These are phyloP conservation scores for Xylaria sp. DNA, from an alignment of 2,329 filamentous ascomycete species.

Conservation along the genomic window DNA sequence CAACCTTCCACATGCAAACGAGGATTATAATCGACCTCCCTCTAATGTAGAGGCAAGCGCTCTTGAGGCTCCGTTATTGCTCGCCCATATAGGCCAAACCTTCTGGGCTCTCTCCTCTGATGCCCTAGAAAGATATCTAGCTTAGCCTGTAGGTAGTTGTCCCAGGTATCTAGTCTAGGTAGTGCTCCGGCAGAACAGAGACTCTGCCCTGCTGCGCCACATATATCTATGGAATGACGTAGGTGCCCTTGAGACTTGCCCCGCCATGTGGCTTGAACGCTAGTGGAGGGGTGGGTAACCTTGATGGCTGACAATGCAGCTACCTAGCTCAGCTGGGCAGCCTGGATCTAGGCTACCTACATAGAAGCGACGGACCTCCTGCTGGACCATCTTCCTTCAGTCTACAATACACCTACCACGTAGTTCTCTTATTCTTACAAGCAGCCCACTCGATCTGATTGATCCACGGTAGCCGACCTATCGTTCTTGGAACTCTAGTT, in stretches of 20 bases:
- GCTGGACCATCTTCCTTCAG: constrained; percentile 6
- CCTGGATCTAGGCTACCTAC: too few species aligned
- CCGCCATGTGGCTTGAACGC: constrained; percentile 32
- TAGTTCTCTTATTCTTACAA: constrained; percentile 13
- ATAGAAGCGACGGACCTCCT: constrained; percentile 16
- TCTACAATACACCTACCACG: constrained; percentile 18
- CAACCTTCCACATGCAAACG: too few species aligned
- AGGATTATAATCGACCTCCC: not conserved
- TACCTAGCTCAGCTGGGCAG: not conserved
- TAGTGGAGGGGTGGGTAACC: constrained; percentile 26
- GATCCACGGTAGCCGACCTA: not conserved
- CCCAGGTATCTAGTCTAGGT: too few species aligned
- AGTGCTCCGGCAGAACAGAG: too few species aligned
- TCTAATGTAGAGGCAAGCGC: not conserved
- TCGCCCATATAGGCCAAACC: not conserved
- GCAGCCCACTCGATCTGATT: not conserved
- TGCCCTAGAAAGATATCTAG: not conserved
- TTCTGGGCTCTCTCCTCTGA: not conserved
- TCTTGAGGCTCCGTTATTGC: not conserved
- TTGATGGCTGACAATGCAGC: constrained; percentile 16
- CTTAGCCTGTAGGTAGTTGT: not conserved
- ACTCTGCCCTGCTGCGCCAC: constrained; percentile 24
- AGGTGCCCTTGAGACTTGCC: constrained; percentile 19
- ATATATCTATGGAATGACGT: constrained; percentile 26
- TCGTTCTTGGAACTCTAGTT: not conserved